Percentiles rank a stretch among this genome's conserved stretches.
phyloP scores from a whole-genome alignment of 2,329 filamentous ascomycete genomes.

The Eurotiales sp. region DNA sequence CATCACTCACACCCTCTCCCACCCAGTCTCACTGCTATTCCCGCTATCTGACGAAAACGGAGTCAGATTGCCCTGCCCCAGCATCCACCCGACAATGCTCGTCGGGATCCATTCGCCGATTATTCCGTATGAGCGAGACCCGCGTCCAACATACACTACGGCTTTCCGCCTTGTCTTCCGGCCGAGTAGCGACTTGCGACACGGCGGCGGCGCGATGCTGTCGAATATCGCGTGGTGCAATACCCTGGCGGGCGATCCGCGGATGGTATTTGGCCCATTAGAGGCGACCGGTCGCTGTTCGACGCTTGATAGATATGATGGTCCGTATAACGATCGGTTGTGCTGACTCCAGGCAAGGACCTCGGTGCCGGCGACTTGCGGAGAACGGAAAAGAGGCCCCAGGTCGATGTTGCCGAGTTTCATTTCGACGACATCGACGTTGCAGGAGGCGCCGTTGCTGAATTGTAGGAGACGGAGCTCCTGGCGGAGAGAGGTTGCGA shows the following conservation, averaged over 20 bases:
- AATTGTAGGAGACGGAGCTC: conserved; percentile 69
- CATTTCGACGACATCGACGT: conserved; percentile 74
- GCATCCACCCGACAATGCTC: conserved; percentile 84
- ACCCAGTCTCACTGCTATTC: conserved; percentile 33
- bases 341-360: conserved; percentile 57
- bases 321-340: conserved; percentile 51
- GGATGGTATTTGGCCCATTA: conserved; percentile 39
- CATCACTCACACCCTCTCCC: conserved; percentile 29
- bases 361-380: conserved; percentile 46
- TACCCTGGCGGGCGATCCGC: conserved; percentile 69
- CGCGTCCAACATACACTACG: conserved; percentile 76
- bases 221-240: conserved; percentile 89
- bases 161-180: conserved; percentile 38
- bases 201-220: conserved; percentile 60
- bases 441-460: conserved; percentile 28
- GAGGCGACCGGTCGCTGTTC: conserved; percentile 38
- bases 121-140: conserved; percentile 77
- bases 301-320: conserved; percentile 41
- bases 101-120: conserved; percentile 77
- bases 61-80: conserved; percentile 60
- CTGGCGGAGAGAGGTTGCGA: conserved; percentile 72
- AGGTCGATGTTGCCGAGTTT: conserved; percentile 91
- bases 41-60: conserved; percentile 22
- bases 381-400: conserved; percentile 53
- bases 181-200: conserved; percentile 38